Percentiles rank a stretch among this genome's conserved stretches.
Evolutionary conservation across 2,329 filamentous ascomycete species (phyloP).

Genomic region (Ceratocystis destructans): DNA sequence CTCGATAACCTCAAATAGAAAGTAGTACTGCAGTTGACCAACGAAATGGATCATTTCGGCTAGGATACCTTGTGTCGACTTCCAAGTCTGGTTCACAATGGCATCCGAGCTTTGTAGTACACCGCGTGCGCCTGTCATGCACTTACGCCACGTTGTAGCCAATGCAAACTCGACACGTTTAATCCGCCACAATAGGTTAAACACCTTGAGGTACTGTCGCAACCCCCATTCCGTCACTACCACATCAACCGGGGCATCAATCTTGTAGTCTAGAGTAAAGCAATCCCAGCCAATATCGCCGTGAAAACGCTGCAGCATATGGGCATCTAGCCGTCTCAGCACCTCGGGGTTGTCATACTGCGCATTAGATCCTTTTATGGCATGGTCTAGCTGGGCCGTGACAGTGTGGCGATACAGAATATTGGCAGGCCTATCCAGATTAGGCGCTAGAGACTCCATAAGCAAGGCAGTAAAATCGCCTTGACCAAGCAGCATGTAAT

Average conservation of each 20-base stretch:
- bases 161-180: conserved; percentile 95
- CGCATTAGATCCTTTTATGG: conserved; percentile 90
- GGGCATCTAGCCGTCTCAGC: conserved; percentile 79
- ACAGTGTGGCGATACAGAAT: conserved; percentile 93
- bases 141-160: conserved; percentile 80
- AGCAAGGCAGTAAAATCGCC: conserved; percentile 94
- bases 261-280: conserved; percentile 97
- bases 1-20: conserved; percentile 96
- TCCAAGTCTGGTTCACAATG: conserved; percentile 69
- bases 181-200: conserved; percentile 97
- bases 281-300: conserved; percentile 99
- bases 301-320: conserved; percentile 91
- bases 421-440: conserved; percentile 88
- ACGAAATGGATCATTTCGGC: conserved; percentile 99
- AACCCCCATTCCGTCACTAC: conserved; percentile 93
- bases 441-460: conserved; percentile 90
- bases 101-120: conserved; percentile 63
- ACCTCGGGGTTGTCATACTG: conserved; percentile 92
- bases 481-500: conserved; percentile 85
- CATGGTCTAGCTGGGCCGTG: conserved; percentile 94
- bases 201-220: conserved; percentile 94
- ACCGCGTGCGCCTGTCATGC: conserved; percentile 88
- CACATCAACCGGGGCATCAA: conserved; percentile 90
- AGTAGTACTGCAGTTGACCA: conserved; percentile 94
- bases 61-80: conserved; percentile 70